These are phyloP conservation scores for Apiotrichum montevideense DNA, from an alignment of 1,284 basidiomycete genomes.

Conservation along the genomic window DNA sequence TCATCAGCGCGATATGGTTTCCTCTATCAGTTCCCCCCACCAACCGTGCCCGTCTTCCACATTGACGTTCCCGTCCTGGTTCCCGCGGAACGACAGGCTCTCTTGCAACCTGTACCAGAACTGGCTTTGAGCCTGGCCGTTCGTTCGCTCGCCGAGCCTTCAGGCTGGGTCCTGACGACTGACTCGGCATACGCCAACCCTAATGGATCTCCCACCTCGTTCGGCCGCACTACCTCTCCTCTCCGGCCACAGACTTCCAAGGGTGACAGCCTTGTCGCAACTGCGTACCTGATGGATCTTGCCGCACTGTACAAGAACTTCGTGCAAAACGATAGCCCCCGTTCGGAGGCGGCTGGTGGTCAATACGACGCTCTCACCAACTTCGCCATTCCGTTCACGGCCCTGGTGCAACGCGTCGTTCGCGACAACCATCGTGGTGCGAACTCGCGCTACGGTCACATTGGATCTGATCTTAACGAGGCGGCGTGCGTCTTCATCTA, in stretches of 20 bases:
- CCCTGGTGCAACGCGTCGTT: slow-evolving; percentile 14
- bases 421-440: slow-evolving; percentile 3
- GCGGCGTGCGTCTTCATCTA: slow-evolving; percentile 15
- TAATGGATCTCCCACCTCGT: background rate
- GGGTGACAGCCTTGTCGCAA: background rate
- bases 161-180: slow-evolving; percentile 10
- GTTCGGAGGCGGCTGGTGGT: background rate
- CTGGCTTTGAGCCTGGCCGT: slow-evolving; percentile 3
- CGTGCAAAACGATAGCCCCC: background rate
- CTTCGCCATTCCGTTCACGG: slow-evolving; percentile 7
- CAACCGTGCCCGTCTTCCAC: slow-evolving; percentile 12
- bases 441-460: background rate
- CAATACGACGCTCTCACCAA: background rate
- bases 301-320: slow-evolving; percentile 11
- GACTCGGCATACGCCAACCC: slow-evolving; percentile 7
- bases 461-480: slow-evolving; percentile 9
- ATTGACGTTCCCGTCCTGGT: slow-evolving; percentile 14
- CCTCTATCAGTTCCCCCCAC: slow-evolving; percentile 6
- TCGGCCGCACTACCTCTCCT: background rate
- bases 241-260: background rate
- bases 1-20: slow-evolving; percentile 13
- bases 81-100: background rate
- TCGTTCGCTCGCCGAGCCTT: slow-evolving; percentile 1
- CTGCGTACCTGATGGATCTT: slow-evolving; percentile 1
- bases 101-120: slow-evolving; percentile 4